Percentiles rank a stretch among this genome's conserved stretches.
Evolutionary conservation across 257 asterid genomes (phyloP).

Genomic region (Sherardia arvensis): DNA sequence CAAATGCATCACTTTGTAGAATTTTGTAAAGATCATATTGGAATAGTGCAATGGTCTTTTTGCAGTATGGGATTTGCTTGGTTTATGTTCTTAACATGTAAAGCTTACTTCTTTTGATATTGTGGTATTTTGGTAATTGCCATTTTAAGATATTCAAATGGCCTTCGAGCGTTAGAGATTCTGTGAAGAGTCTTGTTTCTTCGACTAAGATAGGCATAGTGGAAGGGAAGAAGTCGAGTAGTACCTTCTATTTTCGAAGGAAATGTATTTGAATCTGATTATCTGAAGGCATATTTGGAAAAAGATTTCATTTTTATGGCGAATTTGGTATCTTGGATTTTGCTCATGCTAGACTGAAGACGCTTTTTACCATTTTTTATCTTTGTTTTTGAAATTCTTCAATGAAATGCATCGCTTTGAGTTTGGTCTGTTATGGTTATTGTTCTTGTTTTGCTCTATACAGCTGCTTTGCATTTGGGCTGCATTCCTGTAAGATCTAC

Average conservation of each 20-base stretch:
- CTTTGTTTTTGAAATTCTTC: not conserved
- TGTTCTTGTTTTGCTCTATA: slow-evolving; percentile 7
- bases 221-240: not conserved
- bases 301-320: not conserved
- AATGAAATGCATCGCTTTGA: not conserved
- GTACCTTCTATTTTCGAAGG: not conserved
- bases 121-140: not conserved
- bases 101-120: no score
- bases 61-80: not conserved
- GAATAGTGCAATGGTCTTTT: not conserved
- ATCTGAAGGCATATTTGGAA: not conserved
- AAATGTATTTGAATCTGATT: not conserved
- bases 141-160: not conserved
- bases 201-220: not conserved
- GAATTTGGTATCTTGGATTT: not conserved
- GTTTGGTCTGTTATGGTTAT: slow-evolving; percentile 1
- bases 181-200: not conserved
- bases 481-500: slow-evolving; percentile 80
- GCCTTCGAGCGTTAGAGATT: not conserved
- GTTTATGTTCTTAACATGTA: not conserved
- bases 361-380: no score
- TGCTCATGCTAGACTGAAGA: not conserved
- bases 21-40: not conserved
- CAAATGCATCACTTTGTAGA: not conserved
- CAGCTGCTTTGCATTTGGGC: slow-evolving; percentile 92